A percentile compares a stretch with the other conserved stretches of the same genome.
Evolutionary conservation across 2,329 filamentous ascomycete species (phyloP).

Genomic region (Colletotrichum chrysophilum): DNA sequence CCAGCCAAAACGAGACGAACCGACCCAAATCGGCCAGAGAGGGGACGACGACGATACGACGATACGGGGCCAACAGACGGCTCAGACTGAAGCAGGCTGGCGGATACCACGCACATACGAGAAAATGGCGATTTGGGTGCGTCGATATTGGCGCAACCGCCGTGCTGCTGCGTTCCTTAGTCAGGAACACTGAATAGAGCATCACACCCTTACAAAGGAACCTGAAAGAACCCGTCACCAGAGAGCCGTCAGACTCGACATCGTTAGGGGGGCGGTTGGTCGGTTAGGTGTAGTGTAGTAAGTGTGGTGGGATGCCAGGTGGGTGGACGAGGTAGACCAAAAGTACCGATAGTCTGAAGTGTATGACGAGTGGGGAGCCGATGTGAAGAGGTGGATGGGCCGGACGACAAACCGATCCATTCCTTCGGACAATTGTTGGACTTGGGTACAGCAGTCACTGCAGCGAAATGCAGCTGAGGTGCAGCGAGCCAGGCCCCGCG

Average conservation of each 20-base stretch:
- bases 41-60: not conserved
- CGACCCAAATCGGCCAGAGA: not conserved
- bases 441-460: not conserved
- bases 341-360: not conserved
- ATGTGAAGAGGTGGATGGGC: not conserved
- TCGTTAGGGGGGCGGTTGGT: not conserved
- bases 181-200: slow-evolving; percentile 11
- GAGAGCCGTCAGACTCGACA: not conserved
- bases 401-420: not conserved
- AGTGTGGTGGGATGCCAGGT: not conserved
- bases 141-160: not conserved
- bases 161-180: not conserved
- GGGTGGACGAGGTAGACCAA: not conserved
- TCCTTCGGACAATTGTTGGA: slow-evolving; percentile 12
- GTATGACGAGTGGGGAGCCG: not conserved
- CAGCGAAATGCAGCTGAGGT: not conserved
- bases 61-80: not conserved
- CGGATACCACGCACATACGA: not conserved
- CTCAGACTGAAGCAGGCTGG: not conserved
- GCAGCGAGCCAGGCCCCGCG: not conserved
- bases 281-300: not conserved
- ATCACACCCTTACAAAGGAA: not conserved
- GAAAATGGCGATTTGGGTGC: slow-evolving; percentile 2
- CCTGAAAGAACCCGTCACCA: not conserved
- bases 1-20: slow-evolving; percentile 10